These are phyloP conservation scores for Suillus weaverae DNA, from an alignment of 768 basidiomycete species.

Conservation along the genomic window DNA sequence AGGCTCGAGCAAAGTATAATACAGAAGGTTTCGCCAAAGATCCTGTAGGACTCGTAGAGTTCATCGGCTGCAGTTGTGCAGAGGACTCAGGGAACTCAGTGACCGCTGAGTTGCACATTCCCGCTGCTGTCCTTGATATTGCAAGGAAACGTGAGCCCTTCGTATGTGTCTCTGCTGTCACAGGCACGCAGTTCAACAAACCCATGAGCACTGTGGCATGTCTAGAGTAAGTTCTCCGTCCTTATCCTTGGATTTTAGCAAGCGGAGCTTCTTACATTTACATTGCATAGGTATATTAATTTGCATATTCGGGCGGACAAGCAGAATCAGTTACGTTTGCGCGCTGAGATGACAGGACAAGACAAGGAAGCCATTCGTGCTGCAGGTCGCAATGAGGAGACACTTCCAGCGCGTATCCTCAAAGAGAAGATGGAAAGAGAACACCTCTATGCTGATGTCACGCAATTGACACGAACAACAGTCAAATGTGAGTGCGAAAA, in stretches of 20 bases:
- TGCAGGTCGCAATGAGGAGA: not conserved
- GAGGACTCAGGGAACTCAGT: conserved; percentile 12
- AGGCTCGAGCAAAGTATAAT: conserved; percentile 2
- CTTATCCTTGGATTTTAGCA: not conserved
- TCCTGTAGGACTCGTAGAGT: conserved; percentile 17
- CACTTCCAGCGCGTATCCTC: not conserved
- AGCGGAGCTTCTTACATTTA: not conserved
- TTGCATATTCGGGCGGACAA: conserved; percentile 17
- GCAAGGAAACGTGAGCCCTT: conserved; percentile 15
- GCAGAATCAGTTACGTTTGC: conserved; percentile 15
- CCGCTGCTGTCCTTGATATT: conserved; percentile 1
- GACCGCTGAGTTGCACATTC: conserved; percentile 10
- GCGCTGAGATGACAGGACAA: conserved; percentile 16
- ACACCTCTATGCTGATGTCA: not conserved
- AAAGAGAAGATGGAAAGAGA: not conserved
- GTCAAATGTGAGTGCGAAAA: not conserved
- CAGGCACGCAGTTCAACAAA: conserved; percentile 2
- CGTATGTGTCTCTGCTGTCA: conserved; percentile 10
- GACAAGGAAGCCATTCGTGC: conserved; percentile 14
- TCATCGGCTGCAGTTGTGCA: conserved; percentile 17
- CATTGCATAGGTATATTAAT: conserved; percentile 11
- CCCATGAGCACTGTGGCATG: conserved; percentile 14
- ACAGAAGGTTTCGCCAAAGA: not conserved
- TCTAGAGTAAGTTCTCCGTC: conserved; percentile 8
- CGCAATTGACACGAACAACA: not conserved